Conservation (phyloP, 2,329 filamentous ascomycete species). For the Aspergillus bombycis region DNA sequence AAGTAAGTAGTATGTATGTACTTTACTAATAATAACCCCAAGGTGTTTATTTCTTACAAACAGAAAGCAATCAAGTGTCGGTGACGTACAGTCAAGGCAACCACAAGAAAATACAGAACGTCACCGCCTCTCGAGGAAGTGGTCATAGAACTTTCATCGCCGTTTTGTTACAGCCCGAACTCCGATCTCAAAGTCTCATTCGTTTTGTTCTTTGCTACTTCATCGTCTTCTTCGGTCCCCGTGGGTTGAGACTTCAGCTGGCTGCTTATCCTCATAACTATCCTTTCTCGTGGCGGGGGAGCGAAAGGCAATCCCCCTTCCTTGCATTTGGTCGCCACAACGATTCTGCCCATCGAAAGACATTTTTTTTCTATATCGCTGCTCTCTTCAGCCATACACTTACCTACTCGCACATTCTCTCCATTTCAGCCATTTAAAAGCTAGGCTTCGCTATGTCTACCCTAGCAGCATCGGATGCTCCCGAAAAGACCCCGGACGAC, state of each 20-base stretch:
- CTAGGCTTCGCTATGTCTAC: slow-evolving; percentile 33
- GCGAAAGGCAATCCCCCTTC: background rate
- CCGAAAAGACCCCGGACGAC: slow-evolving; percentile 70
- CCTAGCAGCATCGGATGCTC: slow-evolving; percentile 28
- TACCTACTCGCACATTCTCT: background rate
- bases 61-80: background rate
- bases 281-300: background rate
- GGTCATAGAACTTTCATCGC: background rate
- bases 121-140: slow-evolving; percentile 1
- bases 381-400: background rate
- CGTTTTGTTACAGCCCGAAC: background rate
- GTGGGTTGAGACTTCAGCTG: background rate
- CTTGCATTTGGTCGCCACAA: background rate
- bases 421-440: background rate
- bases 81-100: background rate
- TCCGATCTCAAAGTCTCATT: background rate
- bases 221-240: background rate
- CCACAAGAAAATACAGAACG: background rate
- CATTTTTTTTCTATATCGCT: background rate
- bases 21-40: background rate
- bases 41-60: background rate
- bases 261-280: background rate
- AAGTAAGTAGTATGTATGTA: too few species aligned
- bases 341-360: slow-evolving; percentile 1
- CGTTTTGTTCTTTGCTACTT: background rate